A percentile compares a stretch with the other conserved stretches of the same genome.
These are phyloP conservation scores for Oldenlandia corymbosa DNA, from an alignment of 257 asterid genomes.

Conservation along the genomic window DNA sequence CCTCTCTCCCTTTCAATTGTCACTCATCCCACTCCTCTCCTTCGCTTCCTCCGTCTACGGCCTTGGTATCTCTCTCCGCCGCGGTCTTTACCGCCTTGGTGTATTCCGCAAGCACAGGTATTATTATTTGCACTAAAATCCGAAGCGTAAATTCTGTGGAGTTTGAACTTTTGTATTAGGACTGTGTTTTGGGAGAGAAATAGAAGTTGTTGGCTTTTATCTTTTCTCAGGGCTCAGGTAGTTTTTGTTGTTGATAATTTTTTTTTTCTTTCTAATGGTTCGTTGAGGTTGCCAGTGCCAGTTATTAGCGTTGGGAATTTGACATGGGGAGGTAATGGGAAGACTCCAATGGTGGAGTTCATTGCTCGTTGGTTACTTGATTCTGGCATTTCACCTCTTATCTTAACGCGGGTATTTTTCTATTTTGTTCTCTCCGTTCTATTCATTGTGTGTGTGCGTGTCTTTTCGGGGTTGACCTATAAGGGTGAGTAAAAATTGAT, in stretches of 20 bases:
- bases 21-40: conserved; percentile 68
- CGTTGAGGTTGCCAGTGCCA: conserved; percentile 64
- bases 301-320: conserved; percentile 92
- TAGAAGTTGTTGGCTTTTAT: too few species aligned
- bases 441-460: too few species aligned
- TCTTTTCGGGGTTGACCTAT: too few species aligned
- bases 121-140: too few species aligned
- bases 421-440: background rate
- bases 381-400: conserved; percentile 61
- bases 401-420: conserved; percentile 68
- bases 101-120: conserved; percentile 51
- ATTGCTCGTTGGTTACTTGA: conserved; percentile 56
- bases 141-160: too few species aligned
- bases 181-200: too few species aligned
- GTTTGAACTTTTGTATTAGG: background rate
- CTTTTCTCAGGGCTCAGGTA: background rate
- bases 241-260: background rate
- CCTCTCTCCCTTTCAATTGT: conserved; percentile 49
- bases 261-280: background rate
- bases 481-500: too few species aligned
- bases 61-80: conserved; percentile 53
- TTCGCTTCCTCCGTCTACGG: conserved; percentile 57
- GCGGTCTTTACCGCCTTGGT: conserved; percentile 39
- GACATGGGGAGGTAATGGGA: conserved; percentile 99
- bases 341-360: conserved; percentile 95